Evolutionary conservation across 2,329 filamentous ascomycete species (phyloP), one percentile per base, ranked within the genome.

Genomic region (Aspergillus quadrilineatus): DNA sequence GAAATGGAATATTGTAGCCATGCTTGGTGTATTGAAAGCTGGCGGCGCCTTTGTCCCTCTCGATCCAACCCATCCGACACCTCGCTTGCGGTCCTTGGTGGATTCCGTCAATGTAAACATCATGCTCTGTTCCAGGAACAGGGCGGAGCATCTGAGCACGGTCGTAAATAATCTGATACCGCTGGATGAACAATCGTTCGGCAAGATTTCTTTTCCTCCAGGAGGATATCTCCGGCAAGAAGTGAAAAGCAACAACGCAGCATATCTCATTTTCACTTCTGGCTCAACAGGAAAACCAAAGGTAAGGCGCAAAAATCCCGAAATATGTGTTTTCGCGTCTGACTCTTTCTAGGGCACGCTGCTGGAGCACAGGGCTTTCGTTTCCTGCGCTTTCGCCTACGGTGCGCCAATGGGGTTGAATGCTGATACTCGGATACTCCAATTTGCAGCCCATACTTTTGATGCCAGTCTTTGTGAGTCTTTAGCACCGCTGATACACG

Each of bases 211-310:
- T 6, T 56, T 52, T 8, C 55, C 58, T 4, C 51, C 58, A 5
- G 61, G 58, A 6, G 56, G 51, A 3, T 53, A 53, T 17, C 50
- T 57, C 28, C 60, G 61, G 51, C 60, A 67, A 7, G 63, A 66
- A 52, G 69, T 69, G 7, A 69, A 65, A 15, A 60, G 67, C 39
- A 61, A 60, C 43, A 72, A 73, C 61, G 72, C 72, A 8, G 73
- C 72, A 43, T 88, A 85, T 67, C 75, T 87, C 5, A 77, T 89
- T 8, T 85, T 88, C 62, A 82, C 81, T 7, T 81, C 81, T 4
- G 81, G 82, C 0, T 82, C 82, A 1, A 81, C 82, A 3, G 80
- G 79, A 47, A 77, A 79, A 53, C 81, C 83, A 0, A 84, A 84
- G 63, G 73, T 75, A 58, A 46, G 62, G 22, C 22, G 22, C 22